Base-by-base conservation (phyloP, 306 rosid genomes). In the Hylodesmum podocarpum region DNA sequence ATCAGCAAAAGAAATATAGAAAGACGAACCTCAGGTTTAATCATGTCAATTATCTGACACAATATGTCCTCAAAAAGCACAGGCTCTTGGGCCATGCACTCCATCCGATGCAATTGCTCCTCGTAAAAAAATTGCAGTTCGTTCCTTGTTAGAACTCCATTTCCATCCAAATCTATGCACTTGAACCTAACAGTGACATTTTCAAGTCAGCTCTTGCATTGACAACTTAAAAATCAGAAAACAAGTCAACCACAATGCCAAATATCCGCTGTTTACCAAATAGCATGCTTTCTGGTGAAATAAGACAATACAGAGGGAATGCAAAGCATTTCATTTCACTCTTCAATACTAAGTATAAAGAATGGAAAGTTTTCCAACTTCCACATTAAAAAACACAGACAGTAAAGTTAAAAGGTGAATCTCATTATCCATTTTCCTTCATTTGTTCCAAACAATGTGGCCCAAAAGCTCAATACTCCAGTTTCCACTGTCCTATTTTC, bases 31-130 rank as follows among this genome's bases (percentile, higher is more conserved):
- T 96, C 91, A 24, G 99, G 88, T 82, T 78, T 81, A 82, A 96
- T 87, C 99, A 96, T 96, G 87, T 96, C 99, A 76, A 96, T 92
- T 72, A 93, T 86, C 88, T 96, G 99, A 81, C 99, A 96, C 71
- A 96, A 82, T 77, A 96, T 93, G 89, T 96, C 99, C 89, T 96
- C 99, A 78, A 96, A 96, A 67, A 93, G 97, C 71, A 96, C 99
- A 63, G 98, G 98, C 82, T 96, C 99, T 78, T 96, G 99, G 83
- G 99, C 98, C 99, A 96, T 96, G 93, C 99, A 96, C 77, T 96
- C 99, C 99, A 96, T 96, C 83, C 99, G 89, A 79, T 96, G 99
- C 93, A 96, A 84, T 72, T 96, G 99, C 89, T 96, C 99, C 91
- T 96, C 99, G 69, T 96, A 96, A 87, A 92, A 96, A 84, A 91